Conservation (phyloP, 768 basidiomycete genomes). For the Punctularia strigosozonata region DNA sequence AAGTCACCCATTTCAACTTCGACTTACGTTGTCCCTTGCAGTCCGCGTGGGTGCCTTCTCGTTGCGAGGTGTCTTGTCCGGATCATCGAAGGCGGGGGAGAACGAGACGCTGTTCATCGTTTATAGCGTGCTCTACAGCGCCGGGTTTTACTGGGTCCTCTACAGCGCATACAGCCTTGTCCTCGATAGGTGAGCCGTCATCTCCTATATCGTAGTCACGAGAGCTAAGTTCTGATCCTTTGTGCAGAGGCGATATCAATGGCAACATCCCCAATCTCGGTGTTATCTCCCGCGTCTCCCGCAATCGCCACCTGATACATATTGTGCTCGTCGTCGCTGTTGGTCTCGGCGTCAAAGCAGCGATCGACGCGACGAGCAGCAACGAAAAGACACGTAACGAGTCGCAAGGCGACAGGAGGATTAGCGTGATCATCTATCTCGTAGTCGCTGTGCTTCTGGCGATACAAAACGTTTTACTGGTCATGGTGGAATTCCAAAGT, state of each 20-base stretch:
- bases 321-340: conserved; percentile 9
- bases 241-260: background rate
- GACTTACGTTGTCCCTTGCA: conserved; percentile 3
- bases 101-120: conserved; percentile 17
- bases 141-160: conserved; percentile 23
- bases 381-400: conserved; percentile 1
- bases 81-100: conserved; percentile 12
- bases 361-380: background rate
- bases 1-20: background rate
- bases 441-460: conserved; percentile 7
- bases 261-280: background rate
- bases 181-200: conserved; percentile 11
- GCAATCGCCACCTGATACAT: conserved; percentile 10
- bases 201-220: background rate
- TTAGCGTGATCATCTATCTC: conserved; percentile 11
- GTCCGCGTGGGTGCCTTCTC: conserved; percentile 19
- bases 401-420: conserved; percentile 2
- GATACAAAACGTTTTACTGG: conserved; percentile 5
- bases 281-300: conserved; percentile 6
- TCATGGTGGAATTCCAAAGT: conserved; percentile 5
- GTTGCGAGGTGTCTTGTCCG: conserved; percentile 16
- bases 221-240: background rate
- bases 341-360: conserved; percentile 8
- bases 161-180: conserved; percentile 22
- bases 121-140: conserved; percentile 16